These are phyloP conservation scores for Austropuccinia psidii DNA, from an alignment of 1,284 basidiomycete genomes.

Conservation along the genomic window DNA sequence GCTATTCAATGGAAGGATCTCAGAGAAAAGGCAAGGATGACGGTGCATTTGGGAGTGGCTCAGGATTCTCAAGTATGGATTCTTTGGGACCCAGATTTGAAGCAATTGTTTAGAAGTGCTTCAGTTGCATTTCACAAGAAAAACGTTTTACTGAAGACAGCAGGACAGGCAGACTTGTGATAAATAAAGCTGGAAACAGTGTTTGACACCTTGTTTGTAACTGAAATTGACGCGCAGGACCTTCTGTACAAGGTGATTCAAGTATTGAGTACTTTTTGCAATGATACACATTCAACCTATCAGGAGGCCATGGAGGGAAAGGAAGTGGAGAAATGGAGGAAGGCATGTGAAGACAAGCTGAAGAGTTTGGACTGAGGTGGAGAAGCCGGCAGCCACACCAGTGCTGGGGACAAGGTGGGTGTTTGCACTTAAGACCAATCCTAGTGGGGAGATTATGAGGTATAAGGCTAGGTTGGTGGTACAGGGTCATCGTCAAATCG, in stretches of 20 bases:
- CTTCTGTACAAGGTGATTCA: too few relatives aligned
- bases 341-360: neutral
- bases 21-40: neutral
- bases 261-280: too few relatives aligned
- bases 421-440: constrained; percentile 20
- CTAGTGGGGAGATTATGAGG: neutral
- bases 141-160: too few relatives aligned
- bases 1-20: neutral
- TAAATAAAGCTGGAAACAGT: too few relatives aligned
- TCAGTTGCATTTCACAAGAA: neutral
- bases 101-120: neutral
- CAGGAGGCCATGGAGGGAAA: neutral
- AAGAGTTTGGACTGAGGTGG: neutral
- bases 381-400: neutral
- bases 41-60: neutral
- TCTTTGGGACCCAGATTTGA: neutral
- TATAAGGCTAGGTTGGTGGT: constrained; percentile 39
- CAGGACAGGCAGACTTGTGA: too few relatives aligned
- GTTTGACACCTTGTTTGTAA: too few relatives aligned
- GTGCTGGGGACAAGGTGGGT: constrained; percentile 21
- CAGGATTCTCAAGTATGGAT: neutral
- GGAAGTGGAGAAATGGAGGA: neutral
- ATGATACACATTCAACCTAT: too few relatives aligned
- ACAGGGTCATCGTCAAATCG: constrained; percentile 31
- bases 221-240: too few relatives aligned